A percentile compares a stretch with the other conserved stretches of the same genome.
Conservation (phyloP, 768 basidiomycete genomes). For the Pleurotus pulmonarius region DNA sequence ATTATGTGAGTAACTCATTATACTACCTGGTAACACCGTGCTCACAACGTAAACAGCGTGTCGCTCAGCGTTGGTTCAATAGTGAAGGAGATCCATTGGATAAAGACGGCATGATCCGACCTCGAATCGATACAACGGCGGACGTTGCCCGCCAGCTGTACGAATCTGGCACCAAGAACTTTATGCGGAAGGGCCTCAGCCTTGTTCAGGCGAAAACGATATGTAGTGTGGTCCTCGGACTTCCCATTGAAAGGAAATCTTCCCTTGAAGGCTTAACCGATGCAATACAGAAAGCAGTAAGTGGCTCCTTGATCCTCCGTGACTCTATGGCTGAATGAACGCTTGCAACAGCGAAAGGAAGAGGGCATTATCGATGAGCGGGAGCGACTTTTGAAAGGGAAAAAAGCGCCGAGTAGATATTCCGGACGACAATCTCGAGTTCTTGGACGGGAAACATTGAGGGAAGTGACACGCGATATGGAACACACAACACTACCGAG, state of each 20-base stretch:
- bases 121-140: neutral
- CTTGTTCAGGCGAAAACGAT: neutral
- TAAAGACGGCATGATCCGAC: neutral
- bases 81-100: neutral
- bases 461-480: slow-evolving; percentile 14
- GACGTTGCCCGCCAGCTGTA: neutral
- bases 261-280: too few relatives aligned
- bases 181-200: neutral
- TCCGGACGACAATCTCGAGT: neutral
- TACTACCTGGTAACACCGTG: neutral
- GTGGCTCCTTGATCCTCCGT: too few relatives aligned
- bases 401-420: neutral
- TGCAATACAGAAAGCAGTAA: too few relatives aligned
- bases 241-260: too few relatives aligned
- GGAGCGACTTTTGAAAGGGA: neutral
- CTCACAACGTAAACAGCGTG: neutral
- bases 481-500: slow-evolving; percentile 13
- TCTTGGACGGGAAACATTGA: neutral
- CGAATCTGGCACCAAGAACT: neutral
- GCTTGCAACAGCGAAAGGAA: neutral
- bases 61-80: neutral
- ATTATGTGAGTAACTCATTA: neutral
- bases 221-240: neutral
- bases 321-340: neutral
- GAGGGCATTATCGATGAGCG: neutral